Evolutionary conservation across 2,329 filamentous ascomycete genomes (phyloP).

Genomic region (Pseudocercospora vitis): DNA sequence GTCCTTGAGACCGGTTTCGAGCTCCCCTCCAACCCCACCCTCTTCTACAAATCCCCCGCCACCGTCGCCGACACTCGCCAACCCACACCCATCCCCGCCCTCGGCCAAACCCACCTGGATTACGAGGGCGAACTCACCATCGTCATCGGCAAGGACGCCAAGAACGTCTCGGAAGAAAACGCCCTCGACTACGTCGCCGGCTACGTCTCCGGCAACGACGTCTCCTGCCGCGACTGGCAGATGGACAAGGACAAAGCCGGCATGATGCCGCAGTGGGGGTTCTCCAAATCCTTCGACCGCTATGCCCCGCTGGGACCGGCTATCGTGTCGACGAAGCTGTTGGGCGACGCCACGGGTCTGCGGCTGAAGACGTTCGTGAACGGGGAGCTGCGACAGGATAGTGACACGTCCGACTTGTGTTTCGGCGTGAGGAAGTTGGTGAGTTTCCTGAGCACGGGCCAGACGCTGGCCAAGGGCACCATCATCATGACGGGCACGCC

Average conservation of each 20-base stretch:
- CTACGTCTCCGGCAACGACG: conserved; percentile 74
- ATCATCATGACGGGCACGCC: conserved; percentile 55
- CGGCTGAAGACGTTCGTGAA: conserved; percentile 52
- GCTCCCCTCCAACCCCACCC: conserved; percentile 67
- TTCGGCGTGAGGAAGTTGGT: conserved; percentile 45
- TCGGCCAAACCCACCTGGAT: conserved; percentile 69
- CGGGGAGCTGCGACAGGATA: conserved; percentile 49
- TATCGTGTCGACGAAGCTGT: conserved; percentile 46
- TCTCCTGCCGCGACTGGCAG: conserved; percentile 72
- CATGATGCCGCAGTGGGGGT: conserved; percentile 58
- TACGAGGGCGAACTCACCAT: conserved; percentile 79
- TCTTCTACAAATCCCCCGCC: conserved; percentile 73
- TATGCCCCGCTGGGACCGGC: conserved; percentile 56
- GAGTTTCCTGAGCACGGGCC: conserved; percentile 38
- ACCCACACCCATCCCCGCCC: conserved; percentile 63
- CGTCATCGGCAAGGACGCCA: conserved; percentile 67
- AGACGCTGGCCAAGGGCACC: conserved; percentile 50
- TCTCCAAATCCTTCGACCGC: conserved; percentile 60
- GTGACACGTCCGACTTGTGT: conserved; percentile 45
- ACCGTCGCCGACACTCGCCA: conserved; percentile 64
- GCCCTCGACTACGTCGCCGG: conserved; percentile 73
- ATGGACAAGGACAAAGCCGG: conserved; percentile 45
- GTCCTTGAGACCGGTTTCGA: conserved; percentile 59
- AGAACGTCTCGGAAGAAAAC: conserved; percentile 61
- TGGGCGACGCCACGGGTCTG: conserved; percentile 48